phyloP scores from a whole-genome alignment of 2,329 filamentous ascomycete species.

The Sarocladium oryzae region DNA sequence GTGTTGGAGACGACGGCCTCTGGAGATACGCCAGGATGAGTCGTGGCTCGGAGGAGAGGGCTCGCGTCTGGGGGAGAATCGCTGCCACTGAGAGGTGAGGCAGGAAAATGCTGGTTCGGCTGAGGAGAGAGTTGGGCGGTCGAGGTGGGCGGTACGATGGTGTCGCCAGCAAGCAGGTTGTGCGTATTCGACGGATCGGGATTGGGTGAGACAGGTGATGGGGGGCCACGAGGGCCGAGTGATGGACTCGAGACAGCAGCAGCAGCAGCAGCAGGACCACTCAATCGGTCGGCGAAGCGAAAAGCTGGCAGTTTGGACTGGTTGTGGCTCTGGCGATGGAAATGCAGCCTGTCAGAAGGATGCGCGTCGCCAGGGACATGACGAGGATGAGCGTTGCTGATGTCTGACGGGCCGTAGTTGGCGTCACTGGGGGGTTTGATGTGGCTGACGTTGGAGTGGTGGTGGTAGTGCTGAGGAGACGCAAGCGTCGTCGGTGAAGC shows the following conservation, averaged over 20 bases:
- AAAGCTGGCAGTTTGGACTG: slow-evolving; percentile 50
- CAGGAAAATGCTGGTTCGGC: neutral
- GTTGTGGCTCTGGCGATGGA: slow-evolving; percentile 47
- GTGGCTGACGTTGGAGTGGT: slow-evolving; percentile 5
- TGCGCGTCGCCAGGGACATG: slow-evolving; percentile 2
- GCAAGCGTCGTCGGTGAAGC: slow-evolving; percentile 8
- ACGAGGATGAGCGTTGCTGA: slow-evolving; percentile 9
- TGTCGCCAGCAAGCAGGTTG: slow-evolving; percentile 3
- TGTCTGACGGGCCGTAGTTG: slow-evolving; percentile 7
- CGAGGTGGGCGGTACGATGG: slow-evolving; percentile 10
- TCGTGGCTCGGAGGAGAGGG: neutral
- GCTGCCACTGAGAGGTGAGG: neutral
- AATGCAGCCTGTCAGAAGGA: slow-evolving; percentile 26
- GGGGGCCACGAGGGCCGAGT: slow-evolving; percentile 12
- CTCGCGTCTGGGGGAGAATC: neutral
- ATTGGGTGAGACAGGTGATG: slow-evolving; percentile 22
- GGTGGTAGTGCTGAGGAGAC: too few species aligned
- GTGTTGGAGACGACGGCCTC: neutral
- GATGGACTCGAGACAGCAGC: slow-evolving; percentile 16
- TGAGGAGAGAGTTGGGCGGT: neutral
- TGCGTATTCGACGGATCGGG: slow-evolving; percentile 11
- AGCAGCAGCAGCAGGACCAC: slow-evolving; percentile 20
- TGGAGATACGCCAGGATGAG: neutral
- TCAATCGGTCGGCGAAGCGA: slow-evolving; percentile 43
- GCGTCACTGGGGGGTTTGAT: slow-evolving; percentile 8